phyloP scores from a whole-genome alignment of 208 protist genomes.

The Leishmania martiniquensis region DNA sequence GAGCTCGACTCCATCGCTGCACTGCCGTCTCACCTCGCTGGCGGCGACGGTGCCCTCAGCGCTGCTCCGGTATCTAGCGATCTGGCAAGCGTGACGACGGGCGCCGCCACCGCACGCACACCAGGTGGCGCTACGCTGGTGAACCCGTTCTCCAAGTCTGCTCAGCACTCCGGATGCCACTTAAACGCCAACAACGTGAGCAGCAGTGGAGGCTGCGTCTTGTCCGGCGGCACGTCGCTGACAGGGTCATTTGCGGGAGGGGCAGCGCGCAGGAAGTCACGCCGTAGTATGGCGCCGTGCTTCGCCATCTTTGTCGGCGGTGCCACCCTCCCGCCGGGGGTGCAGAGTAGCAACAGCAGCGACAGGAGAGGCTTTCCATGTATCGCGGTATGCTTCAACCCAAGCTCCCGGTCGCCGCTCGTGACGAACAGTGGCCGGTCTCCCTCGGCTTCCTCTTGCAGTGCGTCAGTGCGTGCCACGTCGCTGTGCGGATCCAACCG shows the following conservation, averaged over 20 bases:
- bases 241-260: slow-evolving; percentile 14
- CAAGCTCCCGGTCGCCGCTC: neutral
- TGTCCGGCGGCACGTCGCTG: slow-evolving; percentile 12
- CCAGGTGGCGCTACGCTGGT: slow-evolving; percentile 17
- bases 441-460: neutral
- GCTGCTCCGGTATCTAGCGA: neutral
- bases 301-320: slow-evolving; percentile 42
- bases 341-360: neutral
- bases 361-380: slow-evolving; percentile 9
- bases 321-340: slow-evolving; percentile 7
- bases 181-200: neutral
- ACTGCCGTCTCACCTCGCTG: neutral
- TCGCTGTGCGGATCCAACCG: neutral
- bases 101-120: neutral
- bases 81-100: neutral
- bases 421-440: neutral
- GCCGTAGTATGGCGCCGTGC: slow-evolving; percentile 30
- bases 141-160: slow-evolving; percentile 33
- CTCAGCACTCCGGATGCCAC: neutral
- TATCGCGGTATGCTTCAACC: slow-evolving; percentile 38
- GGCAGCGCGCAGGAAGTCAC: slow-evolving; percentile 14
- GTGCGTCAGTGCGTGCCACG: neutral
- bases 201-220: neutral
- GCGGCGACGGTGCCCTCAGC: slow-evolving; percentile 10
- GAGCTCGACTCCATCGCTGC: neutral